Base-by-base conservation (phyloP, 495 filamentous ascomycete genomes). In the Articulospora tetracladia region DNA sequence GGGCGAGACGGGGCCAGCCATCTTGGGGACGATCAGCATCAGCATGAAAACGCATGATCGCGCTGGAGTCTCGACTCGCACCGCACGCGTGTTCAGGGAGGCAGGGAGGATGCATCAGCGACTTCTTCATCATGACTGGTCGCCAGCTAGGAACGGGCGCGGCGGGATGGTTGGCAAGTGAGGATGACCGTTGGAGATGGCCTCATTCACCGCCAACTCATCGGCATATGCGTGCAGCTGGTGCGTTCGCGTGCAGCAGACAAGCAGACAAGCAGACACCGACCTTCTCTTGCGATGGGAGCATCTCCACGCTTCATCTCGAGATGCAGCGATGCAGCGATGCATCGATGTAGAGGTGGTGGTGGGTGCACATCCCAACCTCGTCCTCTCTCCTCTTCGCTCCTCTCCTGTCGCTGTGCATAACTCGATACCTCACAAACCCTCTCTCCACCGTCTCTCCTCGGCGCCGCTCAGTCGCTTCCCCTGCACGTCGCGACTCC, bases 361-460 rank as follows among this genome's bases (percentile, higher is more conserved):
- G n/a, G n/a, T n/a, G n/a, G n/a, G n/a, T n/a, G n/a, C n/a, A n/a
- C n/a, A n/a, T n/a, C n/a, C n/a, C n/a, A n/a, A n/a, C n/a, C n/a
- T n/a, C n/a, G n/a, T n/a, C n/a, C n/a, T n/a, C n/a, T n/a, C n/a
- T n/a, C n/a, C n/a, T 30, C 62, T 58, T 61, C 47, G 58, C 62
- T 61, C 62, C 52, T 28, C 48, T 51, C 19, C 17, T 44, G 39
- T 20, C 34, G 12, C n/a, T 1, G 11, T 60, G 62, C 62, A 64
- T 64, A 60, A 64, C 44, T 60, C 44, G 28, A 51, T 59, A 64
- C 30, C 59, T 64, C 30, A 57, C 56, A 49, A 19, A 23, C 8
- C n/a, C 22, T 49, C 23, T n/a, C n/a, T n/a, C n/a, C n/a, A n/a
- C n/a, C n/a, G n/a, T n/a, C n/a, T n/a, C n/a, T n/a, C n/a, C n/a